Conservation (phyloP, 2,329 filamentous ascomycete genomes). For the Cryphonectria japonica region DNA sequence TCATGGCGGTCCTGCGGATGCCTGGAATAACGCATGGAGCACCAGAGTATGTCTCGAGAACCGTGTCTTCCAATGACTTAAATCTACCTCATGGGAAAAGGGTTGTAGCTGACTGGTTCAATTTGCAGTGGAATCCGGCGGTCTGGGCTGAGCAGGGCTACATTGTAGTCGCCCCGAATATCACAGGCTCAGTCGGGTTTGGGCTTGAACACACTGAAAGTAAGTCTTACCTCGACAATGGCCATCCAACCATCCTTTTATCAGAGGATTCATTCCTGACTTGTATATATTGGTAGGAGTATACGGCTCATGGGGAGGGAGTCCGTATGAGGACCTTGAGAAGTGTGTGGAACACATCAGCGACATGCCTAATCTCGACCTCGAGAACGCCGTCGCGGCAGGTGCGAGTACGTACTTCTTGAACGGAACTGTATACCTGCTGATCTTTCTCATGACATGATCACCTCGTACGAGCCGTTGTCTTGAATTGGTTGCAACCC, state of each 20-base stretch:
- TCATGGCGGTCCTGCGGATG: slow-evolving; percentile 47
- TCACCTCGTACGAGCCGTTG: background rate
- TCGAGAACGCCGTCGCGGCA: slow-evolving; percentile 53
- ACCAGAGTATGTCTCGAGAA: slow-evolving; percentile 40
- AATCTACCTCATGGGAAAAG: background rate
- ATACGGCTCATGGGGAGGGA: slow-evolving; percentile 55
- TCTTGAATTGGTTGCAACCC: background rate
- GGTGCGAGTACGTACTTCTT: slow-evolving; percentile 45
- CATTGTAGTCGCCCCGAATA: slow-evolving; percentile 61
- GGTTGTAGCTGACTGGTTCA: background rate
- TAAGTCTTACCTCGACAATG: slow-evolving; percentile 23
- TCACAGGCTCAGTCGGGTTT: slow-evolving; percentile 61
- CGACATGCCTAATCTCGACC: slow-evolving; percentile 57
- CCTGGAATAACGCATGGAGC: slow-evolving; percentile 59
- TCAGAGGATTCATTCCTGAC: slow-evolving; percentile 29
- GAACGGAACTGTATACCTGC: background rate
- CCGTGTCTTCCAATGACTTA: background rate
- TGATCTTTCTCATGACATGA: background rate
- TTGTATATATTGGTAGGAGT: slow-evolving; percentile 41
- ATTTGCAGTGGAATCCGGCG: slow-evolving; percentile 53
- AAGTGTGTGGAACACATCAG: slow-evolving; percentile 57
- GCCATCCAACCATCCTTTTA: slow-evolving; percentile 28
- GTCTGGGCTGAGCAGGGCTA: slow-evolving; percentile 66
- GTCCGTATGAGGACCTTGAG: slow-evolving; percentile 59
- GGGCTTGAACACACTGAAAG: slow-evolving; percentile 45